Conservation (phyloP, 1,284 basidiomycete genomes). For the Ustilago nuda region DNA sequence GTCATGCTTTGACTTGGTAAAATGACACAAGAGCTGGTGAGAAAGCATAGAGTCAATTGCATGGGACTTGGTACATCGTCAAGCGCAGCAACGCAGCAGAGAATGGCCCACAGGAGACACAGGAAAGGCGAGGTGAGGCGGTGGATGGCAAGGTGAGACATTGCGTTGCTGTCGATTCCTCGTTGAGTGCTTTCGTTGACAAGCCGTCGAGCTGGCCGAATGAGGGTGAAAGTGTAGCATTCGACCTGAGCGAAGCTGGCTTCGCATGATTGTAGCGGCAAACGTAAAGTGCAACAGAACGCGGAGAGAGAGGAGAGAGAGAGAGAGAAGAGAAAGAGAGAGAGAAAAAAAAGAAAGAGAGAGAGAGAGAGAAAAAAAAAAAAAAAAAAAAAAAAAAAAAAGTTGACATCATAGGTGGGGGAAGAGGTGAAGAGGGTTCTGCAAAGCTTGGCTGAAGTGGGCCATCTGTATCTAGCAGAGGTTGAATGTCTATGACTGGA, state of each 20-base stretch:
- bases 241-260: too few species aligned
- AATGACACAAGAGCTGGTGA: background rate
- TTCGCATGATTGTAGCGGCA: background rate
- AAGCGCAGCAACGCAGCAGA: slow-evolving; percentile 23
- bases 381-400: background rate
- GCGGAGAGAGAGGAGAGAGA: too few species aligned
- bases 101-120: slow-evolving; percentile 8
- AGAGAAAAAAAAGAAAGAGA: too few species aligned
- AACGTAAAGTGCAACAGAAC: background rate
- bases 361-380: too few species aligned
- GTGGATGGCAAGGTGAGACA: background rate
- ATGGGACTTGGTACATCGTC: slow-evolving; percentile 44
- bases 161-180: background rate
- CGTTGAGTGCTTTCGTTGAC: background rate
- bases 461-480: background rate
- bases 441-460: background rate
- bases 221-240: background rate
- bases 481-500: background rate
- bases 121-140: slow-evolving; percentile 6
- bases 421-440: background rate
- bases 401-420: background rate
- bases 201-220: background rate
- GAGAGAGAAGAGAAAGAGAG: too few species aligned
- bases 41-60: slow-evolving; percentile 24
- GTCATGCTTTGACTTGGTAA: too few species aligned